These are phyloP conservation scores for Pyronema omphalodes DNA, from an alignment of 495 filamentous ascomycete species.

Conservation along the genomic window DNA sequence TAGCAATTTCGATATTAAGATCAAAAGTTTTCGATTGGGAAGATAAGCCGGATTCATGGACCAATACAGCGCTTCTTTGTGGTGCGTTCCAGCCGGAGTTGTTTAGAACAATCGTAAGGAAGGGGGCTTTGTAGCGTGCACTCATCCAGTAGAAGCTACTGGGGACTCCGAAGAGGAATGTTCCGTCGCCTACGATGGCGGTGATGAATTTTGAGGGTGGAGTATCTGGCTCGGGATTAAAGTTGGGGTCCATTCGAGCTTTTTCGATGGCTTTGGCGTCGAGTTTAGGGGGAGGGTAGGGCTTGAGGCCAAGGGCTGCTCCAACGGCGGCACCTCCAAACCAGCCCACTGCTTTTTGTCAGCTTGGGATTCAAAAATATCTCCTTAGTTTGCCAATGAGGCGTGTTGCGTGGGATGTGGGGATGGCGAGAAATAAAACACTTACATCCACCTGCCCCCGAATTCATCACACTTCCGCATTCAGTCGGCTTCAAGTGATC, in stretches of 20 bases:
- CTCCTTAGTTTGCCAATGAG: too few species aligned
- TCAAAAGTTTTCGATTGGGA: conserved; percentile 65
- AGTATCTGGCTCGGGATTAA: conserved; percentile 29
- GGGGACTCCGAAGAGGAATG: conserved; percentile 75
- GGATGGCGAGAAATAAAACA: neutral
- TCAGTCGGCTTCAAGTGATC: conserved; percentile 60
- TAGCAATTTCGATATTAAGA: conserved; percentile 69
- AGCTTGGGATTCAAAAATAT: too few species aligned
- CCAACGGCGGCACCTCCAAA: conserved; percentile 78
- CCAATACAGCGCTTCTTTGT: conserved; percentile 51
- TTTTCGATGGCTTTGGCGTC: conserved; percentile 34
- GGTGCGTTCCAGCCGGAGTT: conserved; percentile 94
- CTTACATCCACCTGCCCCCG: conserved; percentile 62
- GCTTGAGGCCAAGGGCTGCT: conserved; percentile 60
- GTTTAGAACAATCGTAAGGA: conserved; percentile 81
- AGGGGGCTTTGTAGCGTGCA: conserved; percentile 66
- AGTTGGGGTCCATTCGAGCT: conserved; percentile 21
- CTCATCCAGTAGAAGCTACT: conserved; percentile 88
- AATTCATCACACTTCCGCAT: conserved; percentile 81
- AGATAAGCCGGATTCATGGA: conserved; percentile 66
- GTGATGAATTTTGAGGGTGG: conserved; percentile 51
- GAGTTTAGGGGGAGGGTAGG: neutral
- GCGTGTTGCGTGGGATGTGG: neutral
- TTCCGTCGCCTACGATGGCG: conserved; percentile 86
- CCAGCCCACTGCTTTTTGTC: conserved; percentile 45